Conservation (phyloP, 352 stramenopile species). For the Thraustochytrium sp. region DNA sequence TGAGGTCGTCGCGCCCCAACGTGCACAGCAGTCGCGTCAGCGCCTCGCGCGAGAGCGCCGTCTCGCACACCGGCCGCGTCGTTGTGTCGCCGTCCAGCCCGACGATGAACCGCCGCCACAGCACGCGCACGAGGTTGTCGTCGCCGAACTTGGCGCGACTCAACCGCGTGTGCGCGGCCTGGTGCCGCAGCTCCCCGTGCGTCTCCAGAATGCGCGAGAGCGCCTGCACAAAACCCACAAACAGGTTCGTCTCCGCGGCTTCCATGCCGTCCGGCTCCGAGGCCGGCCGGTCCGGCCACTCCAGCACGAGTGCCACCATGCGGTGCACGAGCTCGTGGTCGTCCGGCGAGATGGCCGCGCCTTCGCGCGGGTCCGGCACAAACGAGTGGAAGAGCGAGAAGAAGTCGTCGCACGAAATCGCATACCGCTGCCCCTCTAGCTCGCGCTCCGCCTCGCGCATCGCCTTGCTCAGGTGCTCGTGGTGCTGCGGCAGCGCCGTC, state of each 20-base stretch:
- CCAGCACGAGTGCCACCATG: background rate
- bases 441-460: conserved; percentile 15
- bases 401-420: background rate
- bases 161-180: background rate
- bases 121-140: background rate
- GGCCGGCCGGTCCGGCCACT: conserved; percentile 1
- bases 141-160: background rate
- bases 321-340: conserved; percentile 11
- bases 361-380: background rate
- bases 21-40: background rate
- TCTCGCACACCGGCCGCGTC: background rate
- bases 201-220: conserved; percentile 1
- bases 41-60: background rate
- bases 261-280: background rate
- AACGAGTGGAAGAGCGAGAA: conserved; percentile 3
- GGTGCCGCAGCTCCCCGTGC: background rate
- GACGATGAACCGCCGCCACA: conserved; percentile 7
- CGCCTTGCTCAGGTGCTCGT: background rate
- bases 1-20: background rate
- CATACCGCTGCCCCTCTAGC: background rate
- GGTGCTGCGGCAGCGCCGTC: background rate
- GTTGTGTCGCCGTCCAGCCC: background rate
- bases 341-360: background rate
- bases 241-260: conserved; percentile 1
- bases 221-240: conserved; percentile 18